Evolutionary conservation across 75 land plant species (phyloP), one percentile per base, ranked within the genome.

Genomic region (Cryptomeria japonica): DNA sequence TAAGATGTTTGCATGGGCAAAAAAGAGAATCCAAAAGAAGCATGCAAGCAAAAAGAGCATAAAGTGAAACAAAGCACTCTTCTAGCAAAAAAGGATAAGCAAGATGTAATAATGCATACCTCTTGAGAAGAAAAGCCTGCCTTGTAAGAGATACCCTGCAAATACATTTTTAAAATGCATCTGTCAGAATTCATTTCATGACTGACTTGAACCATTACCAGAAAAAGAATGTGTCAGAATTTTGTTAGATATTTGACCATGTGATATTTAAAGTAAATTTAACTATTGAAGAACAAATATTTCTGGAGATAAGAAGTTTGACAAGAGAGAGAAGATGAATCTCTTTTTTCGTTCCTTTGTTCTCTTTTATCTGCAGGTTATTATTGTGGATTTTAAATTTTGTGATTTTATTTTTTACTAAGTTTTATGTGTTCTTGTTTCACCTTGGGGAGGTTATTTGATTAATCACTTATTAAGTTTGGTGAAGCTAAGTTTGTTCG

Each of bases 61-160:
- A 38, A 79, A 38, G 53, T 51, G 14, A 38, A 16, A 19, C 36
- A 37, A 79, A 18, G 39, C 42, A 38, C 83, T 41, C 83, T 80
- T 80, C 18, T 80, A 12, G 19, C 46, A 7, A 80, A 80, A 19
- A 7, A 42, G 47, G 22, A 80, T 22, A 80, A 25, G 83, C 28
- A 42, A 80, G 41, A 80, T 80, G 83, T 3, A 80, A 2, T 10
- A 72, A 72, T 41, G 47, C 38, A 38, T 25, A 80, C 83, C 83
- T 80, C 46, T 80, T 80, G 83, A 80, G 47, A 80, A 80, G 31
- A 80, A 80, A 80, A 39, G 25, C 4, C 47, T 28, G 16, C 83
- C 47, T 42, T 80, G 47, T 42, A 80, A 42, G 47, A 80, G n/a
- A 80, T 80, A 28, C 83, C 83, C 83, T 80, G 83, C 83, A 80